Base-by-base conservation (phyloP, 257 asterid genomes). In the Voacanga thouarsii region DNA sequence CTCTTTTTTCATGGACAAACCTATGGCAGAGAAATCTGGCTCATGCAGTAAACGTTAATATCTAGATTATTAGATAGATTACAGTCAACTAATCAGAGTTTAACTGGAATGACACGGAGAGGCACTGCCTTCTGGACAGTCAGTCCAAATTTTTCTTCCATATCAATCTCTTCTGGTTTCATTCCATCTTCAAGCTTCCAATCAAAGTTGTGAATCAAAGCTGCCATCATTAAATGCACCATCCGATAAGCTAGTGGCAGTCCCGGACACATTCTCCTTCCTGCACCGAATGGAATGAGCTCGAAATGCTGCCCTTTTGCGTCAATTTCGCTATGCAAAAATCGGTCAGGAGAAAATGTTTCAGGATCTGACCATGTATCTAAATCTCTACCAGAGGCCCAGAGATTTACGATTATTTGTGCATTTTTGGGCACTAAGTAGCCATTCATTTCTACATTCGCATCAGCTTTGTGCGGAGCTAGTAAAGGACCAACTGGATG, bases 261-360 rank as follows among this genome's bases (percentile, higher is more conserved):
- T 4, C 88, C 92, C 0, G 88, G 90, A 41, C 89, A 88, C 0
- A 80, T 83, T 19, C 90, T 83, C 50, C 89, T 73, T 0, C 89
- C 89, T 0, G 86, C 70, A 0, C 87, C 91, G 19, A 88, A 86
- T 0, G 91, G 87, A 63, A 88, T 80, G 51, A 88, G 68, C 82
- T 84, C 87, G 23, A 86, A 88, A 75, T 88, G 44, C 14, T 76
- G 45, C 3, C 91, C 88, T 59, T 37, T 76, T n/a, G 69, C 77
- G 39, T 88, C 88, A 24, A 77, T 69, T 1, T 71, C 51, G 2
- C n/a, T 50, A 0, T 61, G 65, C 80, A 83, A 59, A 51, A 86
- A 88, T 57, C 92, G 55, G 63, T 86, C 89, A 0, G 90, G 88
- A 70, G 30, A 10, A 61, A 88, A 88, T 3, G 12, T 39, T 18